Percentiles rank a stretch among this genome's conserved stretches.
Conservation (phyloP, 2,329 filamentous ascomycete species). For the Phyllachora maydis region DNA sequence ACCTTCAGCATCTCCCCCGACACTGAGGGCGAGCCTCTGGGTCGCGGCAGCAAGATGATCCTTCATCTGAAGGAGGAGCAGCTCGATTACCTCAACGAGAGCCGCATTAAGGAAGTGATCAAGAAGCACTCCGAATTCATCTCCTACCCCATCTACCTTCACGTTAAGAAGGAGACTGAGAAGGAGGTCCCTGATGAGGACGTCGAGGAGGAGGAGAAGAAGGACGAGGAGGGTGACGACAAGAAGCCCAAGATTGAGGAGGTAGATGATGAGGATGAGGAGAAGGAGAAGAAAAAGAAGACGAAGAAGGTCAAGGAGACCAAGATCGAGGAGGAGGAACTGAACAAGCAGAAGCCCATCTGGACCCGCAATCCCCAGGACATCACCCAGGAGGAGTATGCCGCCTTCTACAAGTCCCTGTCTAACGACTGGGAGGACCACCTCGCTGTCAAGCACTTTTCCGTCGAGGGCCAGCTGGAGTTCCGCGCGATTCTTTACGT, state of each 20-base stretch:
- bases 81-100: slow-evolving; percentile 93
- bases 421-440: slow-evolving; percentile 99
- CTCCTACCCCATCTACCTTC: slow-evolving; percentile 99
- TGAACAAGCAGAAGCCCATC: slow-evolving; percentile 99
- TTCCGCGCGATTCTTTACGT: slow-evolving; percentile 99
- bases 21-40: slow-evolving; percentile 75
- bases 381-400: slow-evolving; percentile 92
- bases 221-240: slow-evolving; percentile 54
- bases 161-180: slow-evolving; percentile 98
- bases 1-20: slow-evolving; percentile 89
- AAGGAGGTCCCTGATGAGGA: slow-evolving; percentile 97
- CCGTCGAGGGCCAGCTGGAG: slow-evolving; percentile 98
- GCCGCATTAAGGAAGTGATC: slow-evolving; percentile 99
- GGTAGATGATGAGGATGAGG: slow-evolving; percentile 70
- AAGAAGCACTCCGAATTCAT: slow-evolving; percentile 99
- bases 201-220: slow-evolving; percentile 48
- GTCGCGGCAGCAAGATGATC: slow-evolving; percentile 93
- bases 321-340: slow-evolving; percentile 96
- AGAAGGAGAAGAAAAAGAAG: slow-evolving; percentile 69
- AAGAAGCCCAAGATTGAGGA: slow-evolving; percentile 96
- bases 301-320: slow-evolving; percentile 99
- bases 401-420: slow-evolving; percentile 98
- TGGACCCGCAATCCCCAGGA: slow-evolving; percentile 97
- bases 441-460: slow-evolving; percentile 99
- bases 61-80: slow-evolving; percentile 99